Evolutionary conservation across 345 rosid genomes (phyloP).

Genomic region (Balakata baccata): DNA sequence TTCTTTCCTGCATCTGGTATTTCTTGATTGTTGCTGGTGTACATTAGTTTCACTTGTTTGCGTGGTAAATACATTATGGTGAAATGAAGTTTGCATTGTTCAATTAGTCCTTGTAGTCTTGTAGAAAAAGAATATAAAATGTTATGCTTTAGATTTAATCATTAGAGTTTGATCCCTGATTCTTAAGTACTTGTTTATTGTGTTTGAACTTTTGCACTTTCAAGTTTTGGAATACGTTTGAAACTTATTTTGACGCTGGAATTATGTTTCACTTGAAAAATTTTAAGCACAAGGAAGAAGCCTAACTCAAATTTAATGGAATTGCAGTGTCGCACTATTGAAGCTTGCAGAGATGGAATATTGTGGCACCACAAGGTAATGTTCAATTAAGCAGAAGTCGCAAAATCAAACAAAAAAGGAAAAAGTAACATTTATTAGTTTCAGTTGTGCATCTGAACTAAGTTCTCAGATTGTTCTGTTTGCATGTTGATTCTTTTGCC

Average conservation of each 20-base stretch:
- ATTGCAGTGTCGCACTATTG: constrained; percentile 70
- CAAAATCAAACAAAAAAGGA: not conserved
- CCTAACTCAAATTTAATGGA: constrained; percentile 19
- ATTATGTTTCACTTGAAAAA: not conserved
- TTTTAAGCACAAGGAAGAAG: not conserved
- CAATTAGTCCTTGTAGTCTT: not conserved
- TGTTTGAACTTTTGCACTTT: not conserved
- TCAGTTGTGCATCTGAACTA: not conserved
- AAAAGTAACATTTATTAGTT: not conserved
- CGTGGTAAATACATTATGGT: not conserved
- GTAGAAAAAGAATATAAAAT: not conserved
- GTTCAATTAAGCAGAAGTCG: not conserved
- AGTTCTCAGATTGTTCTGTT: not conserved
- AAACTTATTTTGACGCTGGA: not conserved
- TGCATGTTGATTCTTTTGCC: not conserved
- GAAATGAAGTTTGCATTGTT: not conserved
- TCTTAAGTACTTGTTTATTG: not conserved
- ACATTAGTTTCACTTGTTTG: not conserved
- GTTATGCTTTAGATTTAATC: not conserved
- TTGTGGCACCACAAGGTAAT: constrained; percentile 94
- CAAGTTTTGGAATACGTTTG: not conserved
- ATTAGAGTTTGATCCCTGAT: not conserved
- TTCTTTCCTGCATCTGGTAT: not conserved
- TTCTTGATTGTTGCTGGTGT: not conserved
- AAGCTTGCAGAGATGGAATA: constrained; percentile 91